Percentiles rank a stretch among this genome's conserved stretches.
Conservation (phyloP, 345 rosid genomes). For the Microthlaspi erraticum region DNA sequence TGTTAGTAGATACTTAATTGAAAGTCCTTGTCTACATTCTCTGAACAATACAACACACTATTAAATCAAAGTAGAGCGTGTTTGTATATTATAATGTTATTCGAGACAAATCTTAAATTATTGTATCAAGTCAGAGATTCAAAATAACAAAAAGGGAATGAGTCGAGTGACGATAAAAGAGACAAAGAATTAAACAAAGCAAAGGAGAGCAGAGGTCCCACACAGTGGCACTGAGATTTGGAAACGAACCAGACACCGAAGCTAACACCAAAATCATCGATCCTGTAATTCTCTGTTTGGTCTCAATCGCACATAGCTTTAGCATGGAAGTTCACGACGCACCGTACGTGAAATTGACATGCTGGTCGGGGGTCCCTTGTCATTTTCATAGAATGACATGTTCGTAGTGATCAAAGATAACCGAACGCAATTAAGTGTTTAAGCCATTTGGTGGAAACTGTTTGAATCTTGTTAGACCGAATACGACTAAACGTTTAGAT, state of each 20-base stretch:
- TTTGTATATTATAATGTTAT: slow-evolving; percentile 20
- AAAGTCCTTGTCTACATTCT: slow-evolving; percentile 16
- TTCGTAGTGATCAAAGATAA: not conserved
- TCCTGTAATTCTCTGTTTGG: slow-evolving; percentile 25
- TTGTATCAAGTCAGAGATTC: slow-evolving; percentile 22
- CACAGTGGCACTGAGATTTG: slow-evolving; percentile 28
- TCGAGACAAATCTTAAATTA: slow-evolving; percentile 13
- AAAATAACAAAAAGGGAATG: slow-evolving; percentile 3
- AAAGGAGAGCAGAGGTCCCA: slow-evolving; percentile 21
- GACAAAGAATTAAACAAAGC: slow-evolving; percentile 6
- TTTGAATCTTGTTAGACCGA: not conserved
- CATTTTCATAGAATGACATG: not conserved
- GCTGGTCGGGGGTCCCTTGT: not conserved
- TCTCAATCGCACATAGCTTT: slow-evolving; percentile 35
- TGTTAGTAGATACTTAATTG: not conserved
- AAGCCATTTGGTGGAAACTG: not conserved
- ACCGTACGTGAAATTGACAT: slow-evolving; percentile 35
- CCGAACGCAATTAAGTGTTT: not conserved
- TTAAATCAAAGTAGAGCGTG: slow-evolving; percentile 31
- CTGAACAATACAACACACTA: slow-evolving; percentile 16
- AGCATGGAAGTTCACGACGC: slow-evolving; percentile 34
- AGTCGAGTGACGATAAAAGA: slow-evolving; percentile 33
- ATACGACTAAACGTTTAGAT: not conserved
- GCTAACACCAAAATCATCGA: slow-evolving; percentile 25
- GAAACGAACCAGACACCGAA: slow-evolving; percentile 41